A percentile compares a stretch with the other conserved stretches of the same genome.
phyloP scores from a whole-genome alignment of 495 filamentous ascomycete species.

The Neohortaea acidophila region DNA sequence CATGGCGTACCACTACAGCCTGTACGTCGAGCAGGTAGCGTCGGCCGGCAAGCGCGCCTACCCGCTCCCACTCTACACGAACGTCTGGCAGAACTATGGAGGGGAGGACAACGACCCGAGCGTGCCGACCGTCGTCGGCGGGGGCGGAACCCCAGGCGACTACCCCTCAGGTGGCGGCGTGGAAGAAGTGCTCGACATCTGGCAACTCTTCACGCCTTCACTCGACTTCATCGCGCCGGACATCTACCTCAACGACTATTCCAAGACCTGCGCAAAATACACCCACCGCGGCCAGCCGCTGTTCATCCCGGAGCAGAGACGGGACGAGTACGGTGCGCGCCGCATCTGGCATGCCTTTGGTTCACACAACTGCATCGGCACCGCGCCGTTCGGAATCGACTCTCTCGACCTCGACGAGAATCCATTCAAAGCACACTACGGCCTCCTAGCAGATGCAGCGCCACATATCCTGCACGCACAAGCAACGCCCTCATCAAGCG shows the following conservation, averaged over 20 bases:
- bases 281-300: conserved; percentile 32
- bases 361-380: conserved; percentile 30
- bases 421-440: conserved; percentile 30
- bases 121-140: conserved; percentile 29
- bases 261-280: conserved; percentile 29
- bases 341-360: conserved; percentile 33
- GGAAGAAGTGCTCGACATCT: conserved; percentile 32
- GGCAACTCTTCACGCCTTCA: conserved; percentile 29
- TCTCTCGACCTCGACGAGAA: conserved; percentile 25
- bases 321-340: conserved; percentile 34
- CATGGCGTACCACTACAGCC: conserved; percentile 36
- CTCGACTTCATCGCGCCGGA: conserved; percentile 38
- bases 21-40: conserved; percentile 32
- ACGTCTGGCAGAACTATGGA: conserved; percentile 32
- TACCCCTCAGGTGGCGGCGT: conserved; percentile 35
- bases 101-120: conserved; percentile 22
- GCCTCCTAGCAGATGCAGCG: conserved; percentile 25
- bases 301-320: conserved; percentile 37
- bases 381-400: conserved; percentile 35
- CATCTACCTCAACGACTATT: conserved; percentile 34
- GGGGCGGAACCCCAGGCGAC: conserved; percentile 31
- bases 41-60: conserved; percentile 30
- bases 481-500: conserved; percentile 18
- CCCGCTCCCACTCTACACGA: conserved; percentile 33
- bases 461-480: conserved; percentile 32